phyloP scores from a whole-genome alignment of 768 basidiomycete species.

The Exsudoporus frostii region DNA sequence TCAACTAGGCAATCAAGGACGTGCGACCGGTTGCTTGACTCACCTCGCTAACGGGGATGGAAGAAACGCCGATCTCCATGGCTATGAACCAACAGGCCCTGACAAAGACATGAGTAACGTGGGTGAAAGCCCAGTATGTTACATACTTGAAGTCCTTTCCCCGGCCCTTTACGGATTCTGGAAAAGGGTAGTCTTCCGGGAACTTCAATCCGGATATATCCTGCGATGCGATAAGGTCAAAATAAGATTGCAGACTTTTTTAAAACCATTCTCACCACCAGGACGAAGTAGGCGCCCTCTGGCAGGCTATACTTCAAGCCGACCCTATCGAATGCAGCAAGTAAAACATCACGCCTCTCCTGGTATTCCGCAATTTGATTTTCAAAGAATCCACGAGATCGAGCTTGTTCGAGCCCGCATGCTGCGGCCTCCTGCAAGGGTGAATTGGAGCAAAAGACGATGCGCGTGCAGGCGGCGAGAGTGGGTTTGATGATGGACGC shows the following conservation, averaged over 20 bases:
- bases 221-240: conserved; percentile 34
- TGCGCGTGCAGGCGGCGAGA: conserved; percentile 87
- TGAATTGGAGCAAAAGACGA: conserved; percentile 93
- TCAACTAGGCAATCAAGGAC: conserved; percentile 3
- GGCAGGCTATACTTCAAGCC: conserved; percentile 86
- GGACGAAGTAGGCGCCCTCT: conserved; percentile 87
- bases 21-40: conserved; percentile 15
- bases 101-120: conserved; percentile 10
- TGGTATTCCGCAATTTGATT: conserved; percentile 73
- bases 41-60: conserved; percentile 95
- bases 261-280: conserved; percentile 56
- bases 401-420: conserved; percentile 79
- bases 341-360: conserved; percentile 74
- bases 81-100: conserved; percentile 97
- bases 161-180: conserved; percentile 66
- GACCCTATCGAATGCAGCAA: conserved; percentile 74
- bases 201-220: conserved; percentile 76
- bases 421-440: conserved; percentile 95
- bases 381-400: conserved; percentile 71
- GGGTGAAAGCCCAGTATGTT: background rate
- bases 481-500: conserved; percentile 78
- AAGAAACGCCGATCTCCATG: conserved; percentile 83
- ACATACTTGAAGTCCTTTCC: conserved; percentile 83
- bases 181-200: conserved; percentile 84
- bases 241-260: background rate